Evolutionary conservation across 2,329 filamentous ascomycete genomes (phyloP), one percentile per base, ranked within the genome.

Genomic region (Chaetomium globosum): DNA sequence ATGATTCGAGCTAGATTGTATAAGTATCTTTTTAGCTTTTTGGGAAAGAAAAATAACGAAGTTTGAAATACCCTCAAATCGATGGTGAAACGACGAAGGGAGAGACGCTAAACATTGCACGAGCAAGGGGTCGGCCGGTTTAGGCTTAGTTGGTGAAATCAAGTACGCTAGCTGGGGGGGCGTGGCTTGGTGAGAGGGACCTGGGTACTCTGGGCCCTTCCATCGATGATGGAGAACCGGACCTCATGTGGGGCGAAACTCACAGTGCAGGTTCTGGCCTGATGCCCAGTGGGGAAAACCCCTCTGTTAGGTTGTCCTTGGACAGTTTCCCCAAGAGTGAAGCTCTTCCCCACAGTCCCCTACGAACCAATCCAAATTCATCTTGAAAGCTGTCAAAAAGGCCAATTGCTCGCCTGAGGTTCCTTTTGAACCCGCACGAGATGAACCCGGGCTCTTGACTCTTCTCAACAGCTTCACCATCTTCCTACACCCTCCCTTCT

Each of bases 301-400:
- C 39, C 39, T 43, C 39, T 26, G 26, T 26, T 26, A 26, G 26
- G 39, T 43, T 19, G 36, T 7, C 69, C 70, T 68, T 69, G 67
- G 70, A 67, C 59, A 49, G 26, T 56, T 54, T 49, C 46, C 62
- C 31, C 64, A 54, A 54, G 65, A 61, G 56, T 16, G 23, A 60
- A 60, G 46, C 59, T 65, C 28, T 70, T 64, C 71, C 68, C 71
- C 71, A 72, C 71, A 71, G 61, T 66, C 59, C 23, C 48, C 28
- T 56, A 46, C 55, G 55, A 43, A 49, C 59, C 55, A 68, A 66
- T 67, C 62, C 57, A 68, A 69, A 69, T 69, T 66, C 60, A 61
- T 61, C 59, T 46, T 61, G 68, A 69, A 70, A 72, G 71, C 70
- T 72, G 70, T 71, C 70, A 69, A 71, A 71, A 71, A 69, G 66